A percentile compares a stretch with the other conserved stretches of the same genome.
Conservation (phyloP, 1,284 basidiomycete species). For the Cryptococcus sp. region DNA sequence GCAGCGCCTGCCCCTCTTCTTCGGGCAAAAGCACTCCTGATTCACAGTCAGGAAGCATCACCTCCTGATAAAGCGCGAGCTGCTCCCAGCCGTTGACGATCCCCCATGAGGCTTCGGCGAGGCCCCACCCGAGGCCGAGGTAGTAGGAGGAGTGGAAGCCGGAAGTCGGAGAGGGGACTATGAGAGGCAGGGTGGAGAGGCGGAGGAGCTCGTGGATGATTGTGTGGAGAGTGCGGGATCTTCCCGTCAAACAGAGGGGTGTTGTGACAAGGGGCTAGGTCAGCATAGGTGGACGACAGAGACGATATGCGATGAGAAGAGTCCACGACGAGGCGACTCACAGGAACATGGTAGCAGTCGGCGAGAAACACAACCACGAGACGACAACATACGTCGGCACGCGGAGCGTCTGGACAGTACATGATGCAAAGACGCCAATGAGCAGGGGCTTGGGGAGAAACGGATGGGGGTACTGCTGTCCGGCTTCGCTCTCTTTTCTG, state of each 20-base stretch:
- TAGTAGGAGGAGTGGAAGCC: constrained; percentile 49
- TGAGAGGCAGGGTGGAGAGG: constrained; percentile 37
- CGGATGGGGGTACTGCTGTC: constrained; percentile 46
- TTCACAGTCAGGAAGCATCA: constrained; percentile 24
- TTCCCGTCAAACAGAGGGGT: constrained; percentile 1
- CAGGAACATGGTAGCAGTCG: constrained; percentile 18
- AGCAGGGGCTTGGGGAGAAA: constrained; percentile 44
- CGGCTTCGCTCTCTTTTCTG: constrained; percentile 34
- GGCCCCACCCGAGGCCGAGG: constrained; percentile 49
- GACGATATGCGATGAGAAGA: no score
- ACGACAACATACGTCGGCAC: constrained; percentile 40
- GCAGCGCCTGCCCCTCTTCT: neutral
- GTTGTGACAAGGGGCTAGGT: constrained; percentile 2
- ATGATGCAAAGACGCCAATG: constrained; percentile 44
- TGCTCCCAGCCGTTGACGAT: constrained; percentile 49
- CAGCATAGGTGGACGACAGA: no score
- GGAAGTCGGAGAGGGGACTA: constrained; percentile 38
- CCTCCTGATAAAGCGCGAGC: constrained; percentile 44
- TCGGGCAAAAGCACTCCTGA: neutral
- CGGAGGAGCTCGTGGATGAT: constrained; percentile 45
- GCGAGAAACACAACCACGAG: constrained; percentile 26
- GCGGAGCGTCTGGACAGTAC: constrained; percentile 43
- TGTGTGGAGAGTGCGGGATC: constrained; percentile 38
- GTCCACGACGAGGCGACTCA: constrained; percentile 11
- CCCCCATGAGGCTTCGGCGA: constrained; percentile 46